phyloP scores from a whole-genome alignment of 1,284 basidiomycete species.

The Grifola frondosa region DNA sequence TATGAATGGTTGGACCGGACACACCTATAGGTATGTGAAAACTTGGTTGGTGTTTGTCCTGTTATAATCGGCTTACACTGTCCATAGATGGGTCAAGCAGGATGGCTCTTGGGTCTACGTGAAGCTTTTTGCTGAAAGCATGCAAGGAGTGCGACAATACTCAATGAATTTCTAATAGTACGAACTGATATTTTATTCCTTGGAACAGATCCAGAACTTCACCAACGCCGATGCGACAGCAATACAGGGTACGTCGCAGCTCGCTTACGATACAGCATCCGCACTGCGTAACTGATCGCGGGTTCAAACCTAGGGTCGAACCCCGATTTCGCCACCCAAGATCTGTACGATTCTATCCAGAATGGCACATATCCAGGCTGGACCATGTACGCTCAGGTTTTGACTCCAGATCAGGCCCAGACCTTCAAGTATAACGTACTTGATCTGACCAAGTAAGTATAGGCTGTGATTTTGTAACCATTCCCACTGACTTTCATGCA shows the following conservation, averaged over 20 bases:
- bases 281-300: too few species aligned
- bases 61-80: neutral
- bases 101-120: slow-evolving; percentile 82
- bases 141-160: slow-evolving; percentile 16
- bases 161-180: neutral
- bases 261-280: too few species aligned
- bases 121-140: slow-evolving; percentile 60
- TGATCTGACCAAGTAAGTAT: slow-evolving; percentile 77
- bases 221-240: slow-evolving; percentile 59
- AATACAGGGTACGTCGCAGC: slow-evolving; percentile 52
- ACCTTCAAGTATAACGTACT: slow-evolving; percentile 77
- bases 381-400: slow-evolving; percentile 83
- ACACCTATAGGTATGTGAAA: slow-evolving; percentile 57
- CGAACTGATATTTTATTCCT: neutral
- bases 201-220: slow-evolving; percentile 26
- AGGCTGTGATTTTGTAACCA: neutral
- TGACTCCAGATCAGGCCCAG: slow-evolving; percentile 85
- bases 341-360: slow-evolving; percentile 80
- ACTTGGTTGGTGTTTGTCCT: neutral
- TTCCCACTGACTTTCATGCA: slow-evolving; percentile 3
- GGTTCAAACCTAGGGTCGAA: slow-evolving; percentile 61
- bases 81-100: slow-evolving; percentile 74
- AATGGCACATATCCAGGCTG: slow-evolving; percentile 73
- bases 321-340: slow-evolving; percentile 79
- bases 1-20: slow-evolving; percentile 87